Evolutionary conservation across 768 basidiomycete genomes (phyloP), one percentile per base, ranked within the genome.

Genomic region (Ramaria rubella): DNA sequence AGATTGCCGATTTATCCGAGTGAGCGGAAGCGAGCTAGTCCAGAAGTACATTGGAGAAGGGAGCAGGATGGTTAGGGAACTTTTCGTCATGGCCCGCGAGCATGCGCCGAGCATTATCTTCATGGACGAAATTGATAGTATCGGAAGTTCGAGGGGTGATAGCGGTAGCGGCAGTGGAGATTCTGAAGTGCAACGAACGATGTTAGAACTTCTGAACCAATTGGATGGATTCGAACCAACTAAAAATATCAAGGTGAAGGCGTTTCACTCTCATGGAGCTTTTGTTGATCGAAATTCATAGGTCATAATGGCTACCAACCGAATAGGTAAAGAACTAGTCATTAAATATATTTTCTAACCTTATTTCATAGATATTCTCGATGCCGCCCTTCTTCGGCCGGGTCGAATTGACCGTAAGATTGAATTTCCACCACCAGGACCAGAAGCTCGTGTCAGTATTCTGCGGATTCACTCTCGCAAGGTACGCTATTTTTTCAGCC

Each of bases 41-140:
- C 94, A 97, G 74, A 97, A 96, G 77, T 98, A 97, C 65, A 96
- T 97, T 63, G 95, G 95, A 46, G 95, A 97, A 75, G 94, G 94
- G 21, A 89, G 86, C 60, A 76, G 94, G 59, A 97, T 96, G 94
- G 94, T 97, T 34, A 81, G 95, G 52, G 95, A 97, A 74, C 72
- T 98, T 58, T 98, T 98, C 77, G 93, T 96, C 59, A 97, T 96
- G 95, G 95, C 95, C 2, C 73, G 94, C 60, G 95, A 97, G 69
- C 93, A 96, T 65, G 95, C 95, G 31, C 95, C 95, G 33, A 90
- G 88, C 70, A 96, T 98, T 73, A 96, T 98, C 68, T 97, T 98
- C 77, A 96, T 98, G 94, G 95, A 97, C 69, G 95, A 97, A 73
- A 97, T 98, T 61, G 95, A 98, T 72, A 93, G 90, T 19, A 98